Percentiles rank a stretch among this genome's conserved stretches.
Evolutionary conservation across 2,329 filamentous ascomycete genomes (phyloP).

Genomic region (Aspergillus costaricaensis): DNA sequence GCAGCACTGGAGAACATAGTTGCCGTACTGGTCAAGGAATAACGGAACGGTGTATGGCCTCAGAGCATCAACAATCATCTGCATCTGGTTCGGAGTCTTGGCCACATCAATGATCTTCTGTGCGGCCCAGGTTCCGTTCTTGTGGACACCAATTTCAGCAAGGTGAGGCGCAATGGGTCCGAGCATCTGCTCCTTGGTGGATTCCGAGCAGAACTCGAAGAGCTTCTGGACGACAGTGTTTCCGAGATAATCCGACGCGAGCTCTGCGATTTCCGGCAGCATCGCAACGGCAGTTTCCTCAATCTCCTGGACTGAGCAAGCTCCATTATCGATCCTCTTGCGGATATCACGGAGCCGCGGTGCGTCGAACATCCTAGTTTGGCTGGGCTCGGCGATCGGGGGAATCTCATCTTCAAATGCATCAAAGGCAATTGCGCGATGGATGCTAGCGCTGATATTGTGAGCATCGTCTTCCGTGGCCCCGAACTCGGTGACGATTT

Average conservation of each 20-base stretch:
- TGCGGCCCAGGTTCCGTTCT: slow-evolving; percentile 98
- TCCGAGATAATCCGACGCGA: slow-evolving; percentile 92
- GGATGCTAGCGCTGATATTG: slow-evolving; percentile 71
- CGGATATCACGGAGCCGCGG: slow-evolving; percentile 93
- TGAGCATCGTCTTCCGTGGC: slow-evolving; percentile 75
- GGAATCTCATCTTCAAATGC: slow-evolving; percentile 80
- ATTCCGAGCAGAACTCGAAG: slow-evolving; percentile 93
- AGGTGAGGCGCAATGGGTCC: slow-evolving; percentile 84
- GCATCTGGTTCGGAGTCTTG: slow-evolving; percentile 80
- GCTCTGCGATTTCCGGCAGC: slow-evolving; percentile 93
- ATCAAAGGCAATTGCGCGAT: slow-evolving; percentile 74
- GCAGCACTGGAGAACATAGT: slow-evolving; percentile 96
- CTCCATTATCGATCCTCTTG: slow-evolving; percentile 96
- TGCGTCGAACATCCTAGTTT: slow-evolving; percentile 87
- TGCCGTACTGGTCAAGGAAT: slow-evolving; percentile 97
- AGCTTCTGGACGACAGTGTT: slow-evolving; percentile 99
- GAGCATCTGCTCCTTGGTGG: slow-evolving; percentile 89
- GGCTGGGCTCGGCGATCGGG: slow-evolving; percentile 82
- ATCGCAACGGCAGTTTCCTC: slow-evolving; percentile 90
- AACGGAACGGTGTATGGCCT: slow-evolving; percentile 84
- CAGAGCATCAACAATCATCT: slow-evolving; percentile 78
- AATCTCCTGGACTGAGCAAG: slow-evolving; percentile 80
- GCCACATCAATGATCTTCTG: slow-evolving; percentile 99
- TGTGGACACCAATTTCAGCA: slow-evolving; percentile 95
- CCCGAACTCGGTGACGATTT: slow-evolving; percentile 86